Evolutionary conservation across 495 filamentous ascomycete genomes (phyloP).

Genomic region (Penicillium fimorum): DNA sequence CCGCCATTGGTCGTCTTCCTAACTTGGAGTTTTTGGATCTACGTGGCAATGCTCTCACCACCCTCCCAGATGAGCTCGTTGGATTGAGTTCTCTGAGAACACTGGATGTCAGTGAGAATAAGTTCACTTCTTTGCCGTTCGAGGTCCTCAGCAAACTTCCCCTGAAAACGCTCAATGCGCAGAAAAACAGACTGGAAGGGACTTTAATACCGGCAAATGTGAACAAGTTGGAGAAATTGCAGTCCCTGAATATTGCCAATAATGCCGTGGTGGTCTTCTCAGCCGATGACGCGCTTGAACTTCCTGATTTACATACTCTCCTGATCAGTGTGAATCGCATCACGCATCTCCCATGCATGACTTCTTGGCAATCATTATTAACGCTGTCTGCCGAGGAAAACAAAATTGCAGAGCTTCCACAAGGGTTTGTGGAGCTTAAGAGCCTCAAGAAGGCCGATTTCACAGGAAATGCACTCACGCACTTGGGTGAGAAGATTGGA

Average conservation of each 20-base stretch:
- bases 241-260: constrained; percentile 70
- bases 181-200: constrained; percentile 75
- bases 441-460: constrained; percentile 75
- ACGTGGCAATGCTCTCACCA: constrained; percentile 74
- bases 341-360: constrained; percentile 64
- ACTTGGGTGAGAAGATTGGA: constrained; percentile 73
- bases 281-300: constrained; percentile 46
- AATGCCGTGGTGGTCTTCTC: constrained; percentile 68
- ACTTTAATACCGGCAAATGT: constrained; percentile 64
- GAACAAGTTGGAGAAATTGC: constrained; percentile 57
- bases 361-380: constrained; percentile 66
- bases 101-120: constrained; percentile 76
- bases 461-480: constrained; percentile 75
- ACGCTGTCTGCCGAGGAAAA: constrained; percentile 80
- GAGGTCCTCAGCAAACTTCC: constrained; percentile 63
- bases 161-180: constrained; percentile 69
- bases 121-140: constrained; percentile 66
- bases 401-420: constrained; percentile 66
- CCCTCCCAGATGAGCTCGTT: constrained; percentile 65
- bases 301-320: constrained; percentile 74
- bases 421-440: constrained; percentile 65
- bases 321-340: constrained; percentile 76
- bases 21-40: constrained; percentile 79
- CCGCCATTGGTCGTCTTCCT: constrained; percentile 54
- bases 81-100: constrained; percentile 64